phyloP scores from a whole-genome alignment of 1,139 yeast genomes.

The Protomyces lactucae-debilis region DNA sequence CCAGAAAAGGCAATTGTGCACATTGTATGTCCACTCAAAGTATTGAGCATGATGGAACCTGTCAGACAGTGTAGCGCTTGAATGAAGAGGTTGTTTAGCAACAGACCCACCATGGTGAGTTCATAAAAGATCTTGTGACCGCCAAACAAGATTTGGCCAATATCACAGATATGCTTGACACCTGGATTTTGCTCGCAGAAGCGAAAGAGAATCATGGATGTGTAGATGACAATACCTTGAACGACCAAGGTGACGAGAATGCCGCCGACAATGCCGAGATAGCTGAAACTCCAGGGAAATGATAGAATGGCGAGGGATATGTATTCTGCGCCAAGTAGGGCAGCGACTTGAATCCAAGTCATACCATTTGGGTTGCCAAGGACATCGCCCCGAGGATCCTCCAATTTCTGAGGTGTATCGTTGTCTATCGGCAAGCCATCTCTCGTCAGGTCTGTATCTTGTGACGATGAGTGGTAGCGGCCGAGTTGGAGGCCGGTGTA shows the following conservation, averaged over 20 bases:
- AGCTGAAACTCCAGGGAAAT: conserved; percentile 57
- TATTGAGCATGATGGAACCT: conserved; percentile 57
- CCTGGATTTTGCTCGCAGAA: conserved; percentile 54
- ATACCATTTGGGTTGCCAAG: conserved; percentile 23
- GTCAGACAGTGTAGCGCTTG: conserved; percentile 57
- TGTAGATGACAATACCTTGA: conserved; percentile 50
- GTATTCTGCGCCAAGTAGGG: conserved; percentile 55
- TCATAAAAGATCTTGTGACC: conserved; percentile 53
- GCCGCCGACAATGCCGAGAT: conserved; percentile 57
- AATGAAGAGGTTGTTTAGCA: conserved; percentile 53
- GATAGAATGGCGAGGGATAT: conserved; percentile 60
- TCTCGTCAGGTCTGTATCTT: not conserved
- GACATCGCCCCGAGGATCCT: conserved; percentile 20
- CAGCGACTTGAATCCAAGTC: conserved; percentile 56
- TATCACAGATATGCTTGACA: conserved; percentile 53
- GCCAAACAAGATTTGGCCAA: conserved; percentile 56
- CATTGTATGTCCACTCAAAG: conserved; percentile 49
- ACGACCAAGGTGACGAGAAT: conserved; percentile 50
- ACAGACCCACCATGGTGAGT: conserved; percentile 52
- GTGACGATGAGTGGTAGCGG: conserved; percentile 10
- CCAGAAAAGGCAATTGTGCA: conserved; percentile 53
- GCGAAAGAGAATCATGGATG: conserved; percentile 52
- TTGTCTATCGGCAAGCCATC: conserved; percentile 1
- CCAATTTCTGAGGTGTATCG: conserved; percentile 20
- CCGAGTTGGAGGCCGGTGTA: conserved; percentile 4